These are phyloP conservation scores for Stylonectria norvegica DNA, from an alignment of 2,329 filamentous ascomycete species.

Conservation along the genomic window DNA sequence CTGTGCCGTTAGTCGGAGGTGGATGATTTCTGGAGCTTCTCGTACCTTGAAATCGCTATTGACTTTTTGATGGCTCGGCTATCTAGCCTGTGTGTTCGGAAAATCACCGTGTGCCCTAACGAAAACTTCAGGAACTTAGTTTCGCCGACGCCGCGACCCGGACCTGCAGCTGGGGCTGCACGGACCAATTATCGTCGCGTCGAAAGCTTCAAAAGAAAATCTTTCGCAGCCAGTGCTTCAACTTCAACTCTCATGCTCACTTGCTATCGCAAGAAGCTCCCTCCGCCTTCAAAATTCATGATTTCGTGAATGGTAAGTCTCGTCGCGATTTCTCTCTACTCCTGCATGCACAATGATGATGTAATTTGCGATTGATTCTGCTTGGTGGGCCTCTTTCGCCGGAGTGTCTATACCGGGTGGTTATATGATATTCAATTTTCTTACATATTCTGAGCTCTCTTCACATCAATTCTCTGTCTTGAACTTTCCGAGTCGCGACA, in stretches of 20 bases:
- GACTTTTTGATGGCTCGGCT: conserved; percentile 42
- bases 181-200: conserved; percentile 15
- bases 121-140: conserved; percentile 32
- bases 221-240: conserved; percentile 1
- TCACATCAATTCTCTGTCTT: conserved; percentile 21
- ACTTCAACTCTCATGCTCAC: conserved; percentile 7
- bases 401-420: conserved; percentile 76
- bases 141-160: conserved; percentile 21
- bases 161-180: conserved; percentile 9
- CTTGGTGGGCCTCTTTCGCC: conserved; percentile 82
- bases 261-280: too few species aligned
- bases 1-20: conserved; percentile 37
- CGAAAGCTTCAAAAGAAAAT: conserved; percentile 27
- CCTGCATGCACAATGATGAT: conserved; percentile 64
- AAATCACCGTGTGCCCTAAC: conserved; percentile 43
- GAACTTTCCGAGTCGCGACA: conserved; percentile 6
- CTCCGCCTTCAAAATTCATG: conserved; percentile 6
- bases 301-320: conserved; percentile 29
- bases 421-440: conserved; percentile 86
- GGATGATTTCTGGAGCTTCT: conserved; percentile 36
- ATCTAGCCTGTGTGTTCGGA: conserved; percentile 38
- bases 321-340: conserved; percentile 5
- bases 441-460: conserved; percentile 92
- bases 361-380: conserved; percentile 98
- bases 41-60: conserved; percentile 37